These are phyloP conservation scores for Blastomyces percursus DNA, from an alignment of 2,329 filamentous ascomycete genomes.

Conservation along the genomic window DNA sequence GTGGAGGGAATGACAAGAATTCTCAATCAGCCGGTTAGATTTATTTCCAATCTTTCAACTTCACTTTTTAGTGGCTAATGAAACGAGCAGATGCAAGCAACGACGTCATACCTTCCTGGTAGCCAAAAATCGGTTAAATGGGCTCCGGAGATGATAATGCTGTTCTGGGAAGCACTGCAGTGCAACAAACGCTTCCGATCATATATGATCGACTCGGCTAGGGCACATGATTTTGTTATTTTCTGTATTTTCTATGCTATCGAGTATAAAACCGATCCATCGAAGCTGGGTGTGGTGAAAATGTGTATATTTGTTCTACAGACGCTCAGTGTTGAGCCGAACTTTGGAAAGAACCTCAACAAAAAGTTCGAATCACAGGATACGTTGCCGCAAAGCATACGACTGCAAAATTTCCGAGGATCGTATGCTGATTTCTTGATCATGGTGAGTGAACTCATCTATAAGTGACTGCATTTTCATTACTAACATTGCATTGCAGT, in stretches of 20 bases:
- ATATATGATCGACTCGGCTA: conserved; percentile 92
- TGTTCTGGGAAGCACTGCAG: conserved; percentile 95
- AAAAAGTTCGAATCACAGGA: conserved; percentile 82
- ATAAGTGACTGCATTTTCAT: background rate
- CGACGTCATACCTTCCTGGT: conserved; percentile 76
- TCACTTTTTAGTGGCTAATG: conserved; percentile 11
- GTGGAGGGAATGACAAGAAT: conserved; percentile 90
- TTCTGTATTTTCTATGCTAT: conserved; percentile 86
- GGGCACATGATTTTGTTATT: conserved; percentile 85
- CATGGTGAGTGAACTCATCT: conserved; percentile 49
- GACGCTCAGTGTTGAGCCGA: conserved; percentile 83
- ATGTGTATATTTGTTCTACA: conserved; percentile 98
- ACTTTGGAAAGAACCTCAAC: conserved; percentile 83
- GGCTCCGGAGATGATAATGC: conserved; percentile 89
- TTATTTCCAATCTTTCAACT: background rate
- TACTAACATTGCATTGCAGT: conserved; percentile 41
- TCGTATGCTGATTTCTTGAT: conserved; percentile 91
- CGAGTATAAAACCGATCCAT: conserved; percentile 72
- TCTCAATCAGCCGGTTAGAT: conserved; percentile 64
- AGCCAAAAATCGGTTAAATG: conserved; percentile 70
- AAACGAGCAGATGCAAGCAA: conserved; percentile 57
- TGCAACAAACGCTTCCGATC: conserved; percentile 96
- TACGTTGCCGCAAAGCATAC: conserved; percentile 68
- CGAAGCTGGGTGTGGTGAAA: conserved; percentile 82
- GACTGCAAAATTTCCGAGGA: conserved; percentile 73